Base-by-base conservation (phyloP, 345 rosid genomes). In the Melaleuca alternifolia region DNA sequence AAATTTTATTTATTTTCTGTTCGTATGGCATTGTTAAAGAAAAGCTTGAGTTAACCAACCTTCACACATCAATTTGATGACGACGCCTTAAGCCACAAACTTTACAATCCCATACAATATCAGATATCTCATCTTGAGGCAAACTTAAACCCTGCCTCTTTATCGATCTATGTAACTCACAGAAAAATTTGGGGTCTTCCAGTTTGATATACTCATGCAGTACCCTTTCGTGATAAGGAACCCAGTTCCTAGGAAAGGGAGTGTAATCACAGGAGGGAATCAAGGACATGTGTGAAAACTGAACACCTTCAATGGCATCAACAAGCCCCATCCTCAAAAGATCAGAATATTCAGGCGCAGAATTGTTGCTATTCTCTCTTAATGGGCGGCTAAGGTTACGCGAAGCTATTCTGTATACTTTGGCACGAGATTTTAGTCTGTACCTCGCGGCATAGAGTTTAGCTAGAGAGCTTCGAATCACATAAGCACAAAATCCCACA, bases 381-480 rank as follows among this genome's bases (percentile, higher is more conserved):
- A 97, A 87, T 8, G 99, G 98, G 71, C 84, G 91, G 88, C 99
- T 93, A 83, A 97, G 96, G 93, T 97, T 89, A 52, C 99, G 95
- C 57, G 96, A 89, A 83, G 98, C 99, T 85, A 94, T 93, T 87
- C 87, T 92, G 85, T 97, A 96, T 46, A 97, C 99, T 92, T 95
- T 97, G 61, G 99, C 99, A 88, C 98, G 99, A 21, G 99, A 97
- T 87, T 94, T 97, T 79, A 97, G 92, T 86, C 97, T 95, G 88
- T 96, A 96, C 93, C 99, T 93, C 24, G 99, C 98, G 85, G 99
- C 99, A 86, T 96, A 97, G 54, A 96, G 94, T 91, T 96, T 97
- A 87, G 99, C 99, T 88, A 97, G 88, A 33, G 99, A 97, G 90
- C 99, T 95, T 87, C 99, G 94, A 83, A 97, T 93, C 44, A 97